Percentiles rank a stretch among this genome's conserved stretches.
Conservation (phyloP, 768 basidiomycete genomes). For the Pulveroboletus sp. region DNA sequence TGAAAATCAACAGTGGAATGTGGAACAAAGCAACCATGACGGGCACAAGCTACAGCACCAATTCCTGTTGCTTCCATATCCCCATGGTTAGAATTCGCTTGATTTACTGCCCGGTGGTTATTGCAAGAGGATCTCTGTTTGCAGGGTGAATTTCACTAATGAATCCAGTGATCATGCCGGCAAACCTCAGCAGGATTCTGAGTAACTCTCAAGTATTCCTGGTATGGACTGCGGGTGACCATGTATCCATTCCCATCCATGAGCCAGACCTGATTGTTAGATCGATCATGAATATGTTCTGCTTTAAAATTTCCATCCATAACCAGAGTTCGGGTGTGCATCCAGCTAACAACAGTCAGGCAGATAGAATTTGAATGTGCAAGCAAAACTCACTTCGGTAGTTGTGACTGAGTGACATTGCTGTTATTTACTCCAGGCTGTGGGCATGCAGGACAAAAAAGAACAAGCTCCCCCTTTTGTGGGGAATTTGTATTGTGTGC, state of each 20-base stretch:
- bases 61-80: conserved; percentile 2
- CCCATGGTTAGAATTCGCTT: not conserved
- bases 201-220: not conserved
- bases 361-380: too few relatives aligned
- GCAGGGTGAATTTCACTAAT: not conserved
- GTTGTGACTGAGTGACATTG: too few relatives aligned
- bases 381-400: too few relatives aligned
- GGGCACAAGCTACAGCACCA: not conserved
- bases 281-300: conserved; percentile 2
- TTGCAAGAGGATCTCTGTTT: not conserved
- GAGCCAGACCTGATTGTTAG: not conserved
- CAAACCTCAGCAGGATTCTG: not conserved
- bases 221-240: not conserved
- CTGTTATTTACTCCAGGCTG: conserved; percentile 20
- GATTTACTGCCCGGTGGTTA: conserved; percentile 1
- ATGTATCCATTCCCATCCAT: not conserved
- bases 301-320: conserved; percentile 20
- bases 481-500: not conserved
- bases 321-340: not conserved
- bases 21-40: conserved; percentile 1
- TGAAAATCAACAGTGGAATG: not conserved
- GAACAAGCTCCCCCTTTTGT: not conserved
- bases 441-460: conserved; percentile 28
- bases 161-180: not conserved
- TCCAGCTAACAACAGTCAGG: too few relatives aligned